Base-by-base conservation (phyloP, 371 early-diverging fungal species). In the Saksenaea oblongispora region DNA sequence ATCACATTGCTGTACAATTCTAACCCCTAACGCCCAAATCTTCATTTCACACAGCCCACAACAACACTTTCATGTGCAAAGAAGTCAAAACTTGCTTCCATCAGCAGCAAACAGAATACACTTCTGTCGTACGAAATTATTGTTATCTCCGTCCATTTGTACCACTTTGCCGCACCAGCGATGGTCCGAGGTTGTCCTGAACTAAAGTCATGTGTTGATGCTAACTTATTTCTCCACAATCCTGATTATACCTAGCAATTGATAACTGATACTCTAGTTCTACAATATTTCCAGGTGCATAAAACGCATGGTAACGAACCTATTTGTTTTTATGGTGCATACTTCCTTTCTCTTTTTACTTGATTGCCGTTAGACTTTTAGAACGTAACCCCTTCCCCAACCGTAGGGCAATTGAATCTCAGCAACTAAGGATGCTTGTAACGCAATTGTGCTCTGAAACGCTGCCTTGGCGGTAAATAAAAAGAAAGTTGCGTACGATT, bases 61-160 rank as follows among this genome's bases (percentile, higher is more conserved):
- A 47, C 51, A 47, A 47, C 51, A 47, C 24, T 47, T 47, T 47
- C 51, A 47, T 47, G 51, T 47, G 51, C 51, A 22, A 47, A 47
- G 51, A 47, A 47, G 51, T 47, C 51, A 47, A 47, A 47, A 47
- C 51, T 47, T 47, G 51, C 51, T 47, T 47, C 10, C 51, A n/a
- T 22, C 51, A 47, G 22, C 51, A 22, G 51, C 22, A 47, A 47
- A 47, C 22, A 47, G 51, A 47, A 22, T 26, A n/a, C 51, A 47
- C 24, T 5, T 47, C 27, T 22, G 51, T 47, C 22, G 51, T 22
- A 47, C 51, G 51, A 47, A 47, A 47, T 47, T 22, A 17, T 47
- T 22, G 27, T 47, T 10, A 47, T 17, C 51, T 47, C 51, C 51
- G 51, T 47, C 51, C 51, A 47, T 47, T 47, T 47, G 51, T 47